phyloP scores from a whole-genome alignment of 306 rosid species.

The Casuarina equisetifolia region DNA sequence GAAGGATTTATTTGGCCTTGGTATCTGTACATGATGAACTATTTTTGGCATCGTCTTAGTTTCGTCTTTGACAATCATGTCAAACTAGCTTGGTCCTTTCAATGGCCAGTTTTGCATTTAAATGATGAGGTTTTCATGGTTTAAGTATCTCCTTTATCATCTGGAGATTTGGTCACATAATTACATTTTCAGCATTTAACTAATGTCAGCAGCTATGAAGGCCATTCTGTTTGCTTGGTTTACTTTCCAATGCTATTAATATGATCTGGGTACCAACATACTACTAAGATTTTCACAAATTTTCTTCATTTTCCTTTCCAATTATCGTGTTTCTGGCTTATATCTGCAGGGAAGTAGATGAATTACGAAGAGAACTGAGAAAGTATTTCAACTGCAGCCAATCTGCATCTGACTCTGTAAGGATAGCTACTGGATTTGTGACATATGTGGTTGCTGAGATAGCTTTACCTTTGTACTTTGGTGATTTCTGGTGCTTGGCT shows the following conservation, averaged over 20 bases:
- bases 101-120: neutral
- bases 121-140: conserved; percentile 12
- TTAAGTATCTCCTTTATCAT: conserved; percentile 8
- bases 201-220: conserved; percentile 9
- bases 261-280: neutral
- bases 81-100: neutral
- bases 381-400: conserved; percentile 51
- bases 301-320: conserved; percentile 13
- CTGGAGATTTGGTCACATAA: conserved; percentile 18
- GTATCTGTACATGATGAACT: conserved; percentile 15
- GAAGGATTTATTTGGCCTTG: conserved; percentile 1
- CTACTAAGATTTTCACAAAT: conserved; percentile 10
- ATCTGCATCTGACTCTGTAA: conserved; percentile 51
- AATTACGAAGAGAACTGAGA: conserved; percentile 46
- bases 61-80: neutral
- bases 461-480: conserved; percentile 21
- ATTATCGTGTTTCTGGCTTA: conserved; percentile 18
- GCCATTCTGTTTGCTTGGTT: neutral
- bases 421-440: conserved; percentile 32
- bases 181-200: conserved; percentile 12
- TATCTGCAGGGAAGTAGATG: conserved; percentile 62
- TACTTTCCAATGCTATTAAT: neutral
- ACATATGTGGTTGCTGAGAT: conserved; percentile 14
- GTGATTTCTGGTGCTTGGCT: conserved; percentile 23
- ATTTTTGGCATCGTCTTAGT: neutral